Evolutionary conservation across 495 filamentous ascomycete genomes (phyloP).

Genomic region (Neurospora sp.): DNA sequence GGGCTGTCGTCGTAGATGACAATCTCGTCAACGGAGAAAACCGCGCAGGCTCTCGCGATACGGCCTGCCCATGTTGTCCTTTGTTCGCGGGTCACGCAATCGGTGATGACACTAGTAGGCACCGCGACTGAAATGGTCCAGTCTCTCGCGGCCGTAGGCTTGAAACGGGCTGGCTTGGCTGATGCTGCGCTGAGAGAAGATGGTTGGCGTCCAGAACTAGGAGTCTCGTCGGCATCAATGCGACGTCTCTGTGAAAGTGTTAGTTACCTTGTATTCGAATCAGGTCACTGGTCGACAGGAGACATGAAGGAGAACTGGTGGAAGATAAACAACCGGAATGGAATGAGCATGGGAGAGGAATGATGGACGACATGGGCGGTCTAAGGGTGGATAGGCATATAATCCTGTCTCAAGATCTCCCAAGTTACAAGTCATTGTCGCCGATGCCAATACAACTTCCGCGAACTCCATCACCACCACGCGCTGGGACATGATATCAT

Average conservation of each 20-base stretch:
- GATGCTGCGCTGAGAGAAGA: slow-evolving; percentile 8
- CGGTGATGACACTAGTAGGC: slow-evolving; percentile 36
- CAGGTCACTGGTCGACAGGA: neutral
- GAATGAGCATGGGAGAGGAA: neutral
- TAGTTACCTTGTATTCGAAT: neutral
- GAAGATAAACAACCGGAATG: neutral
- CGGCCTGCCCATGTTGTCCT: slow-evolving; percentile 54
- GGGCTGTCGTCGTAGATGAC: slow-evolving; percentile 59
- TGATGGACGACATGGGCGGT: neutral
- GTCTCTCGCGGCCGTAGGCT: slow-evolving; percentile 26
- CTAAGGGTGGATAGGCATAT: neutral
- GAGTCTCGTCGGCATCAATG: slow-evolving; percentile 26
- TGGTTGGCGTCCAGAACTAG: slow-evolving; percentile 7
- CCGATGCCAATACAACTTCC: neutral
- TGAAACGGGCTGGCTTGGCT: slow-evolving; percentile 25
- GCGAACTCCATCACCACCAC: neutral
- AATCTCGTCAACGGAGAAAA: slow-evolving; percentile 72
- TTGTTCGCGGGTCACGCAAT: slow-evolving; percentile 48
- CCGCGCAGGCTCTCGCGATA: slow-evolving; percentile 60
- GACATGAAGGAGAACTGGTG: neutral
- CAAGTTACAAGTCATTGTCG: neutral
- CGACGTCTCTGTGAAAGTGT: slow-evolving; percentile 29
- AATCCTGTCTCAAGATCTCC: neutral
- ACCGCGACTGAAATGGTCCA: slow-evolving; percentile 42
- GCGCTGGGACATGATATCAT: neutral